Percentiles rank a stretch among this genome's conserved stretches.
Conservation (phyloP, 345 rosid species). For the Sisymbrium altissimum region DNA sequence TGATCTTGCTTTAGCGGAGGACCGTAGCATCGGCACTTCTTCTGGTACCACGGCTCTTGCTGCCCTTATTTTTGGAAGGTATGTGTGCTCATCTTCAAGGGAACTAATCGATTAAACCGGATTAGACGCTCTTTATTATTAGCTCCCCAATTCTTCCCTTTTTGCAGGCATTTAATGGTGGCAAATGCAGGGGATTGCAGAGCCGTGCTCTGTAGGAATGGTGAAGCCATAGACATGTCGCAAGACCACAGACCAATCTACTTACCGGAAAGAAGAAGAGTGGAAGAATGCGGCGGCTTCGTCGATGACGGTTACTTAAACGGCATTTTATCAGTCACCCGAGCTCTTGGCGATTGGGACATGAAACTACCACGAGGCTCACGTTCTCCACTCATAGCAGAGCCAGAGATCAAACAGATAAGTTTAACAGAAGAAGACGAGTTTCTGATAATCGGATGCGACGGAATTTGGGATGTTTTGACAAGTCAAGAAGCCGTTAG, state of each 20-base stretch:
- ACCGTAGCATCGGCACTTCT: conserved; percentile 52
- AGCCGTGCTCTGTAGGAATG: conserved; percentile 77
- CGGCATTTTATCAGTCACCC: conserved; percentile 67
- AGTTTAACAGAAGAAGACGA: conserved; percentile 74
- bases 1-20: conserved; percentile 69
- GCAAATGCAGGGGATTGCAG: conserved; percentile 92
- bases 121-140: too few relatives aligned
- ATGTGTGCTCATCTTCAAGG: not conserved
- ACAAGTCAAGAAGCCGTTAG: conserved; percentile 72
- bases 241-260: conserved; percentile 74
- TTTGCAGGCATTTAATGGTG: conserved; percentile 58
- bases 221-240: conserved; percentile 71
- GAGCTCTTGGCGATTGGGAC: conserved; percentile 96
- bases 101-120: not conserved
- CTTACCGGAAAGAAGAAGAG: conserved; percentile 61
- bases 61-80: conserved; percentile 67
- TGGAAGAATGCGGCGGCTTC: conserved; percentile 58
- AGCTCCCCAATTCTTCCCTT: not conserved
- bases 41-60: conserved; percentile 89
- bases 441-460: conserved; percentile 80
- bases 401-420: conserved; percentile 62
- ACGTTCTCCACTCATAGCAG: conserved; percentile 81
- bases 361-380: conserved; percentile 60
- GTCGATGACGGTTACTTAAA: conserved; percentile 73
- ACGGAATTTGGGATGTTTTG: conserved; percentile 89